Base-by-base conservation (phyloP, 371 early-diverging fungal species). In the Mortierella sp. region DNA sequence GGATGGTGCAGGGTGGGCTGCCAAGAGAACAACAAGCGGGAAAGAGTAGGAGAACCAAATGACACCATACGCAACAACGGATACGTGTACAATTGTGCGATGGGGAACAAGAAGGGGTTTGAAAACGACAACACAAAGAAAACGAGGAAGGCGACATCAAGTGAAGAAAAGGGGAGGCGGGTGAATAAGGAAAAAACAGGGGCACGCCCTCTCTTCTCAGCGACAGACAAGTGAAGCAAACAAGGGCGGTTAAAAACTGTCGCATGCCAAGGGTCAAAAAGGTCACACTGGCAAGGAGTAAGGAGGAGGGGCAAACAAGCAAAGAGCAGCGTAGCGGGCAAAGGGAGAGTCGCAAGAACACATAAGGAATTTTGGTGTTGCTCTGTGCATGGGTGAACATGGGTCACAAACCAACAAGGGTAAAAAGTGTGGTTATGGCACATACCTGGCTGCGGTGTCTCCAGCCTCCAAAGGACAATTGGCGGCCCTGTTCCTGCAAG, bases 401-500 rank as follows among this genome's bases (percentile, higher is more conserved):
- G 61, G 31, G 5, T 34, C 51, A 16, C 28, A 28, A 13, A 31
- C 6, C 13, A 61, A 4, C 31, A 61, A 31, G 34, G 34, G 34
- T 28, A 16, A 50, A 50, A 50, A 16, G 50, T 16, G 50, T 50
- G 50, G 50, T 14, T 11, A 50, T 50, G 50, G 16, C 50, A 50
- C 50, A 50, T 61, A 61, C 61, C 61, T 61, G 61, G 34, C 34
- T 31, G 61, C 61, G 61, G 34, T 61, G 61, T 61, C 80, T 73
- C 73, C 82, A 76, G 21, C 72, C 69, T 19, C 86, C 81, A 81
- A 87, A 87, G 55, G 74, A 19, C 24, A 87, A 26, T 59, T 87
- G 87, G 34, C 81, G 83, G 31, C 77, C 83, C 70, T 77, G 71
- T 37, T 79, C 79, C 48, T 55, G 37, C 43, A 77, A 28, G 31